Base-by-base conservation (phyloP, 345 rosid genomes). In the Adansonia digitata region DNA sequence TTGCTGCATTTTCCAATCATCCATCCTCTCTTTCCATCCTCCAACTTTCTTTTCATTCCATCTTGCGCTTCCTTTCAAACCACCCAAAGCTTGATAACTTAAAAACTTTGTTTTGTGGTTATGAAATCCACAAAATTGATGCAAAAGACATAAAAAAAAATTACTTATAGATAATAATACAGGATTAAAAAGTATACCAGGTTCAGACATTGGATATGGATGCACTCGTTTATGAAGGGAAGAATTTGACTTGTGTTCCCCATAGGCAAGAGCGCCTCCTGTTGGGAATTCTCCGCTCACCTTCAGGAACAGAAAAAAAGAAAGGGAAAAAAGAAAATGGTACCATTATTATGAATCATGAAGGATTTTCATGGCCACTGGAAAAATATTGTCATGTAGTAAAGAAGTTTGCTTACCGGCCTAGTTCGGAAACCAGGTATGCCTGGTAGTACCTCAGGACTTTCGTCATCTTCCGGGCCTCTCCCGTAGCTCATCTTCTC, bases 401-500 rank as follows among this genome's bases (percentile, higher is more conserved):
- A 14, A 35, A 51, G 11, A 31, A 9, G 4, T 72, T 69, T 55
- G 29, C 79, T 86, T 86, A 94, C 98, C 18, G 86, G 92, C 87
- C 92, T 85, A 39, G 97, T 86, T 78, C 92, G 84, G 7, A 60
- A 83, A 34, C 93, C 97, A 3, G 95, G 56, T 20, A 87, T 85
- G 75, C 91, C 87, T 2, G 87, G 88, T 55, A 93, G 97, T 78
- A 91, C 86, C 20, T 89, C 91, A 17, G 86, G 77, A 5, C 79
- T 84, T 65, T 91, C 98, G n/a, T 93, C 98, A 63, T 89, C 97
- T 7, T 90, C 94, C 52, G 82, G 94, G 24, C 99, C 98, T 89
- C 99, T 91, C 65, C 99, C 99, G 49, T 88, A 93, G 71, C 96
- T 93, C 99, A 95, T 93, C 79, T 90, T 95, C 64, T 97, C 98